phyloP scores from a whole-genome alignment of 371 early-diverging fungal species.

The Actinomortierella ambigua region DNA sequence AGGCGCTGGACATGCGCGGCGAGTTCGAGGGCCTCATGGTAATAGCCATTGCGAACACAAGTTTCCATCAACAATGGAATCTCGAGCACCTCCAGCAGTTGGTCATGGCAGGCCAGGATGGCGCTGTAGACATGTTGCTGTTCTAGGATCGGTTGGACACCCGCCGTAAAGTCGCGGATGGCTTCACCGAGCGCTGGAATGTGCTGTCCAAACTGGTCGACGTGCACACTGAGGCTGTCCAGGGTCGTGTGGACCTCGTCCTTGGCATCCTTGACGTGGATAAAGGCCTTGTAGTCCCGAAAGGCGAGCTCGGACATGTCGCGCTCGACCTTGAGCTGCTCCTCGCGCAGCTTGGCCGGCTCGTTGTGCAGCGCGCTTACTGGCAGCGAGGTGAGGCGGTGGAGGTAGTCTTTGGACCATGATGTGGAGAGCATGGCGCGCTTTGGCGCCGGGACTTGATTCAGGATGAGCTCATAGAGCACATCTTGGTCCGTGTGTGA shows the following conservation, averaged over 20 bases:
- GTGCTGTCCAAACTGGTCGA: constrained; percentile 51
- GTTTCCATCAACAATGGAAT: constrained; percentile 86
- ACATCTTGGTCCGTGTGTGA: constrained; percentile 38
- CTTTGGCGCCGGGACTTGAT: constrained; percentile 32
- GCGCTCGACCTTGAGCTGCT: constrained; percentile 60
- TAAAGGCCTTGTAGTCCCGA: constrained; percentile 71
- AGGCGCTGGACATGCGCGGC: constrained; percentile 75
- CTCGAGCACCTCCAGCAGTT: constrained; percentile 69
- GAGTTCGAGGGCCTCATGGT: constrained; percentile 85
- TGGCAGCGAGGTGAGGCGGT: constrained; percentile 63
- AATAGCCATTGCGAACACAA: constrained; percentile 81
- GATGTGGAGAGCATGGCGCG: constrained; percentile 42
- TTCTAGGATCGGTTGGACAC: constrained; percentile 51
- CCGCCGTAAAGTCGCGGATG: constrained; percentile 45
- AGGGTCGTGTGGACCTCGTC: constrained; percentile 59
- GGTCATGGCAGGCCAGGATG: constrained; percentile 65
- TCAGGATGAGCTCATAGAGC: constrained; percentile 38
- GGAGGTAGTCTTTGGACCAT: constrained; percentile 68
- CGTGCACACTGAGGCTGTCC: constrained; percentile 54
- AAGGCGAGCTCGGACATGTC: constrained; percentile 74
- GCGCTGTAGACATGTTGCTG: constrained; percentile 50
- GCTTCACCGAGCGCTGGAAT: constrained; percentile 61
- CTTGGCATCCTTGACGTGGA: constrained; percentile 68
- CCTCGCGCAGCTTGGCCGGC: constrained; percentile 54
- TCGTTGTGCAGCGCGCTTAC: constrained; percentile 62